Evolutionary conservation across 2,329 filamentous ascomycete species (phyloP).

Genomic region (Trichoderma citrinoviride): DNA sequence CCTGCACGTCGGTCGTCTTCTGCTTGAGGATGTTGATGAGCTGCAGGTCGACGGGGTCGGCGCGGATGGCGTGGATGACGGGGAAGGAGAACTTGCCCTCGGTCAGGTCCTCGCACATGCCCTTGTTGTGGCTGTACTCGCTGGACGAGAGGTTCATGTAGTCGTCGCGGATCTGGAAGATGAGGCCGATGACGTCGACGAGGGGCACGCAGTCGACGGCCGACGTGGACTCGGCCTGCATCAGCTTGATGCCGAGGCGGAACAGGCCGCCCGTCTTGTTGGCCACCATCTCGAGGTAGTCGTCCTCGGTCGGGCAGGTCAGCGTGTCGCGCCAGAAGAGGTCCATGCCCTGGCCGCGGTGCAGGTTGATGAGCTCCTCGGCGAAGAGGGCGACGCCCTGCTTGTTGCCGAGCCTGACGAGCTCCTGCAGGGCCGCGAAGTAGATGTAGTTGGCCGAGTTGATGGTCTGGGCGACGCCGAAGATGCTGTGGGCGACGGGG

Average conservation of each 20-base stretch:
- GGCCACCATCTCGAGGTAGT: constrained; percentile 91
- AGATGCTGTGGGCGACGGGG: constrained; percentile 81
- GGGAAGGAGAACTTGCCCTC: constrained; percentile 98
- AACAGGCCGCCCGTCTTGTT: constrained; percentile 91
- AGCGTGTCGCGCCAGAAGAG: constrained; percentile 85
- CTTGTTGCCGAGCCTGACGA: constrained; percentile 68
- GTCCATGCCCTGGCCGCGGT: constrained; percentile 87
- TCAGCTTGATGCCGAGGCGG: constrained; percentile 78
- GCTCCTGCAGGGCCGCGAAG: constrained; percentile 73
- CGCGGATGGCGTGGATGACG: constrained; percentile 87
- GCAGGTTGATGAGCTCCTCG: constrained; percentile 80
- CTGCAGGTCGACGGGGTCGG: constrained; percentile 70
- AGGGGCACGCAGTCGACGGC: constrained; percentile 73
- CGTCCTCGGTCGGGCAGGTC: constrained; percentile 79
- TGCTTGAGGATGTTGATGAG: constrained; percentile 91
- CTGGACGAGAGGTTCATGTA: constrained; percentile 78
- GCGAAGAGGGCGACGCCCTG: constrained; percentile 68
- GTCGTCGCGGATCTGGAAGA: constrained; percentile 92
- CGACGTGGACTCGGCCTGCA: constrained; percentile 68
- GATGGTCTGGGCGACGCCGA: constrained; percentile 83
- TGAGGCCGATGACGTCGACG: constrained; percentile 78
- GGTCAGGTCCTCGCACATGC: constrained; percentile 89
- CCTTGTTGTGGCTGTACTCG: constrained; percentile 86
- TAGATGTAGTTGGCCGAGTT: constrained; percentile 90
- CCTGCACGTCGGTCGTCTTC: constrained; percentile 79